Base-by-base conservation (phyloP, 257 asterid genomes). In the Lycium barbarum region DNA sequence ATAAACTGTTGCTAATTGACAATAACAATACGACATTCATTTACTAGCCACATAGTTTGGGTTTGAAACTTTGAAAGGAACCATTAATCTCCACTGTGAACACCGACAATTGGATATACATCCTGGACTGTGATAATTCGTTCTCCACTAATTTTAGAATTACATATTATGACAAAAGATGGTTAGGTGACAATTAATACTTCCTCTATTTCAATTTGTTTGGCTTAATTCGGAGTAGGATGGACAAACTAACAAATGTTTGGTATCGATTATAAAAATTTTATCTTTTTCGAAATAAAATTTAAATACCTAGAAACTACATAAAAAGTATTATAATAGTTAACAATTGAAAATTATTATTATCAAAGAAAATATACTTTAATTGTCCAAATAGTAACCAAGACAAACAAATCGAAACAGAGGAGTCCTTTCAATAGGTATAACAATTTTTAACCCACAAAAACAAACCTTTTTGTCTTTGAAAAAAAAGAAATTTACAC, bases 1-100 rank as follows among this genome's bases (percentile, higher is more conserved):
- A 83, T 45, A 51, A 51, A 15, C 82, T 76, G 82, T 51, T 76
- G 82, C 82, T 14, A 76, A 22, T 76, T 51, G 82, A 51, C 82
- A 76, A 51, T 47, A 20, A 33, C 33, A 26, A 40, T 40, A 40
- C 66, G 1, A 2, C 26, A 7, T 59, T 9, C 66, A 59, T 59
- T 5, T 57, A 57, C 18, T 57, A 57, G 62, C 58, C 61, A 51
- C 13, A 26, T 13, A 74, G 8, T 74, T 51, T 36, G 76, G 76
- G 12, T 68, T 36, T 36, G 51, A 51, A n/a, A 18, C 26, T 59
- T 26, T 20, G 33, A 53, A 51, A 22, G 7, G 43, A 74, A 51
- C 43, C 63, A 7, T 22, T 22, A 49, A 49, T 49, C 53, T 17
- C 51, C 83, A 51, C 12, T 55, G 12, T 36, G 8, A 53, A 81